Evolutionary conservation across 192 early-diverging fungal genomes (phyloP), one percentile per base, ranked within the genome.

Genomic region (Coemansia sp.): DNA sequence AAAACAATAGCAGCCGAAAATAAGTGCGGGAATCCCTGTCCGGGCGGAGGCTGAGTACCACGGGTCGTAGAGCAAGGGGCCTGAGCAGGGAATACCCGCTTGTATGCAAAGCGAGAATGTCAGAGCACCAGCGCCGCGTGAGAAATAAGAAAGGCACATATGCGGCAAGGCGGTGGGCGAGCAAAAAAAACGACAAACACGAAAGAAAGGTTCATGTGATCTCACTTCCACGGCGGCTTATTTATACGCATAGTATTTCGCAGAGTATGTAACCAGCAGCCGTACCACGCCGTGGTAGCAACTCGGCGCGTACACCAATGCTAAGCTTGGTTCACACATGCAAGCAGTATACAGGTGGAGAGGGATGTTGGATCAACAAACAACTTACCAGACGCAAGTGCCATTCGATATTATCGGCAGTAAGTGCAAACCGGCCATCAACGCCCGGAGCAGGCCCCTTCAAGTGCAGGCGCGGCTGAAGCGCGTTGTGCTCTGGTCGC

Each of bases 341-440:
- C 51, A 53, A 53, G 41, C 62, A 48, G 48, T 34, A n/a, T 14
- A 41, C 29, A 45, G 41, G 8, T 1, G 13, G 34, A 19, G 34
- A 42, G 39, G 3, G 10, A 10, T n/a, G 40, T 41, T 29, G n/a
- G 61, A 63, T 63, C 37, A 27, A 50, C 51, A 33, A 16, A 4
- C 17, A 51, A 70, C 78, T 73, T 81, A 81, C 79, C 74, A 81
- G 69, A n/a, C 79, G 73, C 59, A 81, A 44, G 42, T 81, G 79
- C 79, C 79, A 81, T 8, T 81, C 79, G 57, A 81, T 68, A 57
- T 81, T 81, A 48, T 75, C 74, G 27, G 46, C 64, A 3, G 79
- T 76, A 64, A 81, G 61, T 33, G 67, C 57, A 42, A 76, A 76
- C 29, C 67, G 56, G 3, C 79, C 74, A 48, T 81, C 79, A 13